Evolutionary conservation across 495 filamentous ascomycete genomes (phyloP), one percentile per base, ranked within the genome.

Genomic region (Jackrogersella multiformis): DNA sequence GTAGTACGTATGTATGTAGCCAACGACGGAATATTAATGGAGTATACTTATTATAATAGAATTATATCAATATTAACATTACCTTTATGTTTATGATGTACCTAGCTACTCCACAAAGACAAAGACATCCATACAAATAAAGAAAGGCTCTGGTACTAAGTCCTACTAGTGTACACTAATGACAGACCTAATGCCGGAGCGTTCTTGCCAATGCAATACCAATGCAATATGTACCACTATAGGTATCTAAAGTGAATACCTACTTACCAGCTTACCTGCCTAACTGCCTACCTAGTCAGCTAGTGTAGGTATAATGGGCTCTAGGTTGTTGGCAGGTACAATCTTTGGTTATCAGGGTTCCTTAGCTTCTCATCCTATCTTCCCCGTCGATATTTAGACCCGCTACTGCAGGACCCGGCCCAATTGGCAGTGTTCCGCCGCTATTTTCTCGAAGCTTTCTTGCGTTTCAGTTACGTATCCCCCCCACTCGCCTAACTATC

Each of bases 361-460:
- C n/a, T 18, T 42, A 20, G 28, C 35, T 24, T 42, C 16, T 20
- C 58, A 51, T 57, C 51, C 61, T 60, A 34, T 56, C 44, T 70
- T 70, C 67, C 67, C 67, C 67, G 67, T 58, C 61, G 61, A 61
- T 70, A 70, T 53, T 65, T 62, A 20, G 56, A 42, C 44, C 53
- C 67, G 60, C 67, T 66, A 70, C 61, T 70, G 67, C 67, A 70
- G 67, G 61, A 60, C 66, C 67, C 61, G 67, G 61, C 30, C 67
- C 67, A 70, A 70, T 70, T 70, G 67, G 67, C 67, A 66, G 55
- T 45, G 57, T 70, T 70, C 67, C 67, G 67, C 57, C 62, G 53
- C 39, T 39, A 39, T 46, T 60, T 70, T 70, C 67, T 70, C 61
- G 67, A 70, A 70, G 23, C 51, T 46, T 69, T 69, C 67, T 69